Conservation (phyloP, 257 asterid genomes). For the Jacaranda copaia region DNA sequence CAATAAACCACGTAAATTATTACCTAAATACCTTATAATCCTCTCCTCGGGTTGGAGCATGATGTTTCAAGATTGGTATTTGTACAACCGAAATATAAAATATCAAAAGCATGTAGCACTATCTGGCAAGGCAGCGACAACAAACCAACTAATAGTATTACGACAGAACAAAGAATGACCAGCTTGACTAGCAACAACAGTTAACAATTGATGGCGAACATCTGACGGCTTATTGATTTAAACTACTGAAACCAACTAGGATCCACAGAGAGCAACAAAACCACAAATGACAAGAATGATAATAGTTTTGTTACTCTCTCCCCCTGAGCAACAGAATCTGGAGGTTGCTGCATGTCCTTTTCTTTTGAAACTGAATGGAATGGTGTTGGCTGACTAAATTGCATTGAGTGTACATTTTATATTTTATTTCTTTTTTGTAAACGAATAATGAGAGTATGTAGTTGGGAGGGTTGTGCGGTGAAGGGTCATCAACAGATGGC, state of each 20-base stretch:
- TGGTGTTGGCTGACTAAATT: neutral
- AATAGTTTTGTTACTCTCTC: neutral
- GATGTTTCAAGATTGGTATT: neutral
- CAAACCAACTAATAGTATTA: slow-evolving; percentile 1
- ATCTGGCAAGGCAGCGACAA: neutral
- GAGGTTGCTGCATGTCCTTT: slow-evolving; percentile 14
- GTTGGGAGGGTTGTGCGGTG: neutral
- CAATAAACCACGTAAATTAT: neutral
- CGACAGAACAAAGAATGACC: neutral
- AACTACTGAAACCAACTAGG: slow-evolving; percentile 13
- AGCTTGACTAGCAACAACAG: neutral
- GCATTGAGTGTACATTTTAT: neutral
- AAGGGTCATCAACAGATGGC: neutral
- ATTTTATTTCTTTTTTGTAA: neutral
- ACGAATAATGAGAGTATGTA: neutral
- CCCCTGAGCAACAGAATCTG: neutral
- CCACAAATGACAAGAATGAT: neutral
- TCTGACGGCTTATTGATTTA: neutral
- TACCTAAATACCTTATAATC: neutral
- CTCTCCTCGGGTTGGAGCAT: neutral
- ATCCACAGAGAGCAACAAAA: slow-evolving; percentile 11
- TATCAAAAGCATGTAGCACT: neutral
- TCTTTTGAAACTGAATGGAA: neutral
- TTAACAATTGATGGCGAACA: neutral
- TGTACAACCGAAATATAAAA: neutral